Conservation (phyloP, 306 rosid genomes). For the Inga laurina region DNA sequence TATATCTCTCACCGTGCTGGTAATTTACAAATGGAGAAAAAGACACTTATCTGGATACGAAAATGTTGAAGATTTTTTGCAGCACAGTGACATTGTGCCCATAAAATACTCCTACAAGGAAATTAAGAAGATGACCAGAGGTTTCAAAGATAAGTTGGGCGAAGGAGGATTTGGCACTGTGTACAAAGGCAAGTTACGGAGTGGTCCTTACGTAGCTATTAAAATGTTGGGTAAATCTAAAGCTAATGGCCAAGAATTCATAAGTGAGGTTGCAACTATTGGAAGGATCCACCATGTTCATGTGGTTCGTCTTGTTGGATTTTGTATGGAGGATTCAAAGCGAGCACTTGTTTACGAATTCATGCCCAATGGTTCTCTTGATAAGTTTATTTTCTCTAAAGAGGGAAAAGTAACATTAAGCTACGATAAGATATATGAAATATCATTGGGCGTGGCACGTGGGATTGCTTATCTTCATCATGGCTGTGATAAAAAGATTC, state of each 20-base stretch:
- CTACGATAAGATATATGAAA: neutral
- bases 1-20: neutral
- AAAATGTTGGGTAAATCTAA: slow-evolving; percentile 7
- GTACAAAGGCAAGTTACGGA: neutral
- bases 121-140: neutral
- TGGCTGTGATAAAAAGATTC: slow-evolving; percentile 24
- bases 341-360: slow-evolving; percentile 30
- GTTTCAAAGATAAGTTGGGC: neutral
- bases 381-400: neutral
- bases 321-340: slow-evolving; percentile 32
- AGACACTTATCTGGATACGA: neutral
- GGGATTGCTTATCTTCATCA: slow-evolving; percentile 26
- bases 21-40: neutral
- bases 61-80: neutral
- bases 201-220: neutral
- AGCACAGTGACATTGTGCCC: neutral
- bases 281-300: slow-evolving; percentile 36
- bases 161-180: neutral
- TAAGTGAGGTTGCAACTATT: slow-evolving; percentile 28
- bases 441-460: slow-evolving; percentile 10
- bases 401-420: neutral
- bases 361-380: slow-evolving; percentile 36
- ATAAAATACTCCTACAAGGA: neutral
- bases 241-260: slow-evolving; percentile 23
- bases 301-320: slow-evolving; percentile 30